Conservation (phyloP, 129 eudicot genomes). For the Lactuca saligna region DNA sequence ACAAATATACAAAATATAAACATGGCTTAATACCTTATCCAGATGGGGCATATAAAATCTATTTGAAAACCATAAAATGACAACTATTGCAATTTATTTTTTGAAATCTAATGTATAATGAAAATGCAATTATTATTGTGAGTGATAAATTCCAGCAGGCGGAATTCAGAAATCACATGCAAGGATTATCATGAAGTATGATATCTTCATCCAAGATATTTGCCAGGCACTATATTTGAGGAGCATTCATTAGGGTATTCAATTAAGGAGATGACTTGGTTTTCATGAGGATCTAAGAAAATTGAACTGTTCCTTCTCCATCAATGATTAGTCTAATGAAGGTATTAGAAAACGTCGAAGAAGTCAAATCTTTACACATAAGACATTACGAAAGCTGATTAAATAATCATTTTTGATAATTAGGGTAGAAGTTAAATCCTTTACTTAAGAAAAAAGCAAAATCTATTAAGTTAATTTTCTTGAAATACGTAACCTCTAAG, state of each 20-base stretch:
- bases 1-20: background rate
- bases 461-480: background rate
- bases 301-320: slow-evolving; percentile 11
- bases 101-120: background rate
- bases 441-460: background rate
- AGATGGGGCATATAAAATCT: slow-evolving; percentile 5
- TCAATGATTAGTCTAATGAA: slow-evolving; percentile 16
- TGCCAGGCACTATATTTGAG: slow-evolving; percentile 32
- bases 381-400: background rate
- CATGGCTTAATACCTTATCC: slow-evolving; percentile 5
- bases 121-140: slow-evolving; percentile 5
- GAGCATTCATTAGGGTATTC: slow-evolving; percentile 29
- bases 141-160: slow-evolving; percentile 26
- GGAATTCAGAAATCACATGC: slow-evolving; percentile 35
- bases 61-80: slow-evolving; percentile 3
- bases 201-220: slow-evolving; percentile 37
- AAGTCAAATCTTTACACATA: slow-evolving; percentile 12
- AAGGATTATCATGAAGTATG: slow-evolving; percentile 23
- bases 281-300: slow-evolving; percentile 26
- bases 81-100: slow-evolving; percentile 5
- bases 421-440: background rate
- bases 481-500: background rate
- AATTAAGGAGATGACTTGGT: background rate
- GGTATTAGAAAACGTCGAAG: slow-evolving; percentile 7
- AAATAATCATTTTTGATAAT: too few relatives aligned